Conservation (phyloP, 257 asterid genomes). For the Przewalskia tangutica region DNA sequence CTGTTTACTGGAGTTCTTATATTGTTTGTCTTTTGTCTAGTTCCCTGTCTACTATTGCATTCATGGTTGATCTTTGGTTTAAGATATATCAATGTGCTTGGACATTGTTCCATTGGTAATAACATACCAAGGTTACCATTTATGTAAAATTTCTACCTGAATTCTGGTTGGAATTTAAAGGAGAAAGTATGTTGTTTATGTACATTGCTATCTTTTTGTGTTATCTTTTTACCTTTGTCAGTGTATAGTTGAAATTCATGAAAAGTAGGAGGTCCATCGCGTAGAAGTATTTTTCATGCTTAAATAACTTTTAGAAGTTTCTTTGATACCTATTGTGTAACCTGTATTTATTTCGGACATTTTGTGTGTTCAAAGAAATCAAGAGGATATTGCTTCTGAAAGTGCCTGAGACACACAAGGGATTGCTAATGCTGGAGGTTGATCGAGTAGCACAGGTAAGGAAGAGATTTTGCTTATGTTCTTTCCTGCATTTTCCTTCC, state of each 20-base stretch:
- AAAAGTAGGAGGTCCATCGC: neutral
- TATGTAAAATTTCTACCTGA: neutral
- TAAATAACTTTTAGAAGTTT: neutral
- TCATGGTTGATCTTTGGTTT: neutral
- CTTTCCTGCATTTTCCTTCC: neutral
- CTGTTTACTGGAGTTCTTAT: neutral
- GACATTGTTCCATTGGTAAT: neutral
- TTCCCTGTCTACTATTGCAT: neutral
- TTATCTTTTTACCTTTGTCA: neutral
- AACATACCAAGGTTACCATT: neutral
- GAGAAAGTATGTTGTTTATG: neutral
- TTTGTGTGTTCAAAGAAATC: conserved; percentile 39
- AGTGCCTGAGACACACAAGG: conserved; percentile 86
- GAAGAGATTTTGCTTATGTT: neutral
- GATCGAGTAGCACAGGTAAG: conserved; percentile 80
- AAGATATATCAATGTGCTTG: neutral
- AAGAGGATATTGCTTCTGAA: conserved; percentile 73
- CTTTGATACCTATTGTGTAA: neutral
- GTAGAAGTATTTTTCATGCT: neutral
- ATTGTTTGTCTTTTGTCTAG: neutral
- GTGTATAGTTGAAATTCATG: neutral
- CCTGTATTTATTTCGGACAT: neutral
- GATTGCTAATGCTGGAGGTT: conserved; percentile 64
- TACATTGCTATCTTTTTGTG: neutral
- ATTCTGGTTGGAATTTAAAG: neutral